A percentile compares a stretch with the other conserved stretches of the same genome.
phyloP scores from a whole-genome alignment of 768 basidiomycete genomes.

The Fibroporia radiculosa region DNA sequence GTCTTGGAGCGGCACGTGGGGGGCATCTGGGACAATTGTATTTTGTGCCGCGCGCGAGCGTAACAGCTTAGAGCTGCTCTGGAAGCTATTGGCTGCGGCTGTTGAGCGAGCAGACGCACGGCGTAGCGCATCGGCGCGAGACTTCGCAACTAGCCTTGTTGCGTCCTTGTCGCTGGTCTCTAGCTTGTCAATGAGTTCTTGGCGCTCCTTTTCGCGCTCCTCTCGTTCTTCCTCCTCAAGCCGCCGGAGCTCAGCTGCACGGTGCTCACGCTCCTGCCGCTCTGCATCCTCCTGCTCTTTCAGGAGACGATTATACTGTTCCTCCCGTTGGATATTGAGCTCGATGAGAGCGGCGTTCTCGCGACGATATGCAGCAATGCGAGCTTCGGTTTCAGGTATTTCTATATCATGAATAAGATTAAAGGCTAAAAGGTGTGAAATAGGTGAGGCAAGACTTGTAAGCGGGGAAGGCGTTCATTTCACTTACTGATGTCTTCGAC shows the following conservation, averaged over 20 bases:
- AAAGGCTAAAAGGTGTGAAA: slow-evolving; percentile 62
- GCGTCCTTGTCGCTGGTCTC: slow-evolving; percentile 73
- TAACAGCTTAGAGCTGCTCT: slow-evolving; percentile 29
- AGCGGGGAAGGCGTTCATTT: slow-evolving; percentile 9
- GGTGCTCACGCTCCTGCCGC: slow-evolving; percentile 58
- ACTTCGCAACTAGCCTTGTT: slow-evolving; percentile 58
- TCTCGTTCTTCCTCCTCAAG: slow-evolving; percentile 73
- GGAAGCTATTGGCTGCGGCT: not conserved
- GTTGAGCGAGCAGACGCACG: slow-evolving; percentile 47
- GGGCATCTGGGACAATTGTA: slow-evolving; percentile 64
- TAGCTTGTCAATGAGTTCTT: slow-evolving; percentile 74
- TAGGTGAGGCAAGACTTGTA: slow-evolving; percentile 5
- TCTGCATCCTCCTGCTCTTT: slow-evolving; percentile 80
- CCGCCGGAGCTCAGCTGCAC: slow-evolving; percentile 55
- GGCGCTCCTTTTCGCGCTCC: slow-evolving; percentile 62
- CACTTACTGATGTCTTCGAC: slow-evolving; percentile 83
- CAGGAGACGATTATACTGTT: slow-evolving; percentile 62
- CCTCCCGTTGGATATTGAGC: slow-evolving; percentile 76
- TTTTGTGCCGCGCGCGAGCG: slow-evolving; percentile 61
- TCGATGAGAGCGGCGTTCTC: slow-evolving; percentile 82
- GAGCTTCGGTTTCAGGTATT: slow-evolving; percentile 70
- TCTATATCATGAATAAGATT: slow-evolving; percentile 92
- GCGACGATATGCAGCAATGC: slow-evolving; percentile 68
- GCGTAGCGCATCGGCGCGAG: slow-evolving; percentile 55
- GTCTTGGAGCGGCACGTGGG: slow-evolving; percentile 74